Base-by-base conservation (phyloP, 2,329 filamentous ascomycete genomes). In the Fusarium pseudocircinatum region DNA sequence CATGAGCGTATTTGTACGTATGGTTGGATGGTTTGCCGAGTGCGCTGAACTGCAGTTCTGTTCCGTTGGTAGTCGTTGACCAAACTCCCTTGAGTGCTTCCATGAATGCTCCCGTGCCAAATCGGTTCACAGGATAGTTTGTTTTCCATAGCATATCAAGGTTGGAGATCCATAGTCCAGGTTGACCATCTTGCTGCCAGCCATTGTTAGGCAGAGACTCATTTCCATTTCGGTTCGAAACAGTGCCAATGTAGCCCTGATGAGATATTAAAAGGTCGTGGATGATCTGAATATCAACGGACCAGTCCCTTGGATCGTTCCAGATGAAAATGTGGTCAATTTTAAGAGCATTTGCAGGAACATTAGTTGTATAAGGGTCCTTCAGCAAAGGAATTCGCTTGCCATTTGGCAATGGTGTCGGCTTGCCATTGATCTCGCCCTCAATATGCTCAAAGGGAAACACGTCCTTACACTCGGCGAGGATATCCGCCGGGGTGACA, bases 261-360 rank as follows among this genome's bases (percentile, higher is more conserved):
- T 89, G 86, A 1, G 95, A 97, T 44, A 97, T 87, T 12, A 98
- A 85, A 16, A 97, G 84, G 81, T 99, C 96, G 60, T 93, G 79
- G 64, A 98, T 92, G 76, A 98, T 85, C 79, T 97, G 93, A 6
- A 91, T 90, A 81, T 98, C 96, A 15, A 98, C 87, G 2, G 93
- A 95, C 96, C 96, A 99, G 84, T 99, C 96, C 63, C 96, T 90
- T 7, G 96, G 95, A 82, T 98, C 96, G 81, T 97, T 97, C 87
- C 96, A 98, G 12, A 98, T 93, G 78, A 98, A 93, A 34, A 98
- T 90, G 34, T 95, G 95, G 79, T 97, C 94, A 75, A 99, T 92
- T 76, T 94, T 95, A 53, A 96, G 87, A 15, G 86, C 82, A 15
- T 84, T 78, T 1, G 61, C 78, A 59, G 69, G 83, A 70, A 82